Evolutionary conservation across 257 asterid species (phyloP), one percentile per base, ranked within the genome.

Genomic region (Euphrasia confusa): DNA sequence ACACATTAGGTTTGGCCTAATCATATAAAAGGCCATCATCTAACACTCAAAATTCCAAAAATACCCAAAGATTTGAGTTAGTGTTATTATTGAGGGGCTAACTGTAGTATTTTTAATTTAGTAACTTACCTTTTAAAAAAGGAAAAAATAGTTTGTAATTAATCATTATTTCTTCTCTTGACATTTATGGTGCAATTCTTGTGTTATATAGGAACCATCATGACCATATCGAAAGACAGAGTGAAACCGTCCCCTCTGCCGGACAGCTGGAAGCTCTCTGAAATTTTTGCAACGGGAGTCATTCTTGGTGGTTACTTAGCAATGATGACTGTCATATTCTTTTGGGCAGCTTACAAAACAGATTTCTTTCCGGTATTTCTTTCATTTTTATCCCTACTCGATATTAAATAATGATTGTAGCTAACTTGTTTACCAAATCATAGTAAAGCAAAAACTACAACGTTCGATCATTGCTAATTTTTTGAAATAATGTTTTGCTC

Each of bases 231-330:
- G 10, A 92, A 92, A 75, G 99, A 92, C 66, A 75, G 97, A 74
- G 99, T 92, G 67, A 92, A 83, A 49, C 99, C 99, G 11, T 89
- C 99, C 71, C 99, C 99, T 54, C 82, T 86, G 39, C 99, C 99
- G 0, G 99, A 92, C 75, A 92, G 99, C 83, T 92, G 99, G 99
- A 92, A 92, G 78, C 89, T 92, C 18, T 75, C 86, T 54, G 99
- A 92, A 75, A 92, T 92, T 30, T 92, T 92, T 42, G 80, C 97
- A 14, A 89, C 99, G 40, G 99, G 97, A 66, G 37, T 92, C 76
- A 66, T 92, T 72, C 95, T 92, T 58, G 97, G 99, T 27, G 81
- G 89, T 69, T 92, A 92, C 78, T 75, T 92, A 77, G 99, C 99
- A 37, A 64, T 92, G 95, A 92, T 92, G 99, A 92, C 99, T 0